These are phyloP conservation scores for Hypoxylon intermedium DNA, from an alignment of 495 filamentous ascomycete genomes.

Conservation along the genomic window DNA sequence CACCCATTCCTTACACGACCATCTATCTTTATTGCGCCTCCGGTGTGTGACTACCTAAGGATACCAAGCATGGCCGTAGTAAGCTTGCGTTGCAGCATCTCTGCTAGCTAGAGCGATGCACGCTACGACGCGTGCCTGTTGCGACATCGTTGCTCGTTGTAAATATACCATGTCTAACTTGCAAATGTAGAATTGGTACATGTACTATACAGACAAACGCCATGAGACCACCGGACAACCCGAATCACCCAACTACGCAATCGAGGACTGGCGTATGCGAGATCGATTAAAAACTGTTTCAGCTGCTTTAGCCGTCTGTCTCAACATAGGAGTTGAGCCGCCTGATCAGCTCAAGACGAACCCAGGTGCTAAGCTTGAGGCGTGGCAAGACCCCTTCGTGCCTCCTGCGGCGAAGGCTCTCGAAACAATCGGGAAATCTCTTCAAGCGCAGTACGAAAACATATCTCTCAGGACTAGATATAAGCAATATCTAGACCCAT, in stretches of 20 bases:
- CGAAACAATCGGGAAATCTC: conserved; percentile 91
- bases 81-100: too few species aligned
- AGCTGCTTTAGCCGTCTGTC: conserved; percentile 88
- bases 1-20: conserved; percentile 42
- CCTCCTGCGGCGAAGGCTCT: conserved; percentile 83
- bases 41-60: conserved; percentile 1
- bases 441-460: conserved; percentile 95
- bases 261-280: conserved; percentile 95
- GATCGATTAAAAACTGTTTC: conserved; percentile 97
- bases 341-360: conserved; percentile 94
- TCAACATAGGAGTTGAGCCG: conserved; percentile 97
- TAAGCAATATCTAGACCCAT: conserved; percentile 95
- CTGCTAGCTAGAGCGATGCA: too few species aligned
- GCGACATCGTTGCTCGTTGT: too few species aligned
- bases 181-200: conserved; percentile 79
- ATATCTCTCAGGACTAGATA: conserved; percentile 92
- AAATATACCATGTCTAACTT: too few species aligned
- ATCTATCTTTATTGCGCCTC: conserved; percentile 44
- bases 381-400: conserved; percentile 91
- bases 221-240: conserved; percentile 97
- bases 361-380: conserved; percentile 90
- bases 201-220: conserved; percentile 98
- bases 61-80: too few species aligned
- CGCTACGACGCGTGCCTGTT: too few species aligned
- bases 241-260: conserved; percentile 61